A percentile compares a stretch with the other conserved stretches of the same genome.
These are phyloP conservation scores for Camellia sinensis DNA, from an alignment of 148 eudicot species.

Conservation along the genomic window DNA sequence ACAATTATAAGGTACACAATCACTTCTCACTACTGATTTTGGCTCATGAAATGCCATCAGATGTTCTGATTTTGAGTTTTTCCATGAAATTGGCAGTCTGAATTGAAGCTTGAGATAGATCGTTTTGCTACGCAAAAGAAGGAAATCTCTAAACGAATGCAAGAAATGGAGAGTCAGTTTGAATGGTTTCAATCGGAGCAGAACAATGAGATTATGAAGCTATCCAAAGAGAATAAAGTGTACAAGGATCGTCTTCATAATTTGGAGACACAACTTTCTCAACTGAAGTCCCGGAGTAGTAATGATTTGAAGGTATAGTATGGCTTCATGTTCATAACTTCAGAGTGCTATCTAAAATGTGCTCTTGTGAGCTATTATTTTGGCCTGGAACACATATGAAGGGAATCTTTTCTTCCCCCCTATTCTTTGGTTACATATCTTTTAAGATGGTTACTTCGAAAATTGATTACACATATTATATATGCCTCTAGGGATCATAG, in stretches of 20 bases:
- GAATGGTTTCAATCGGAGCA: conserved; percentile 80
- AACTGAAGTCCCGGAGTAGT: conserved; percentile 67
- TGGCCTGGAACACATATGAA: neutral
- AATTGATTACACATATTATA: too few relatives aligned
- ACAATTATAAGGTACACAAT: conserved; percentile 58
- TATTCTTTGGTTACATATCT: neutral
- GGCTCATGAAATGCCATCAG: neutral
- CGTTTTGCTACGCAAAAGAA: conserved; percentile 72
- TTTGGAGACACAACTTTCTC: conserved; percentile 67
- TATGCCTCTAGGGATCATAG: too few relatives aligned
- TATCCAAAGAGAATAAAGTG: conserved; percentile 50
- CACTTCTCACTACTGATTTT: neutral
- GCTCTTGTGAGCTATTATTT: neutral
- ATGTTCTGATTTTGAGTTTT: neutral
- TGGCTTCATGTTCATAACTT: neutral
- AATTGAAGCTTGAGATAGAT: conserved; percentile 66
- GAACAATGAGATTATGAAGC: conserved; percentile 56
- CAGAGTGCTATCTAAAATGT: neutral
- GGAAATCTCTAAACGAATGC: conserved; percentile 58
- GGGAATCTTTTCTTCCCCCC: neutral
- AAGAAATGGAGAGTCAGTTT: conserved; percentile 70
- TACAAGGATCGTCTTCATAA: conserved; percentile 72
- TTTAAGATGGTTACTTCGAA: too few relatives aligned
- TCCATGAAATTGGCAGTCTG: conserved; percentile 45
- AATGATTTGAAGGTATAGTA: conserved; percentile 69